Conservation (phyloP, 345 rosid genomes). For the Heritiera fomes region DNA sequence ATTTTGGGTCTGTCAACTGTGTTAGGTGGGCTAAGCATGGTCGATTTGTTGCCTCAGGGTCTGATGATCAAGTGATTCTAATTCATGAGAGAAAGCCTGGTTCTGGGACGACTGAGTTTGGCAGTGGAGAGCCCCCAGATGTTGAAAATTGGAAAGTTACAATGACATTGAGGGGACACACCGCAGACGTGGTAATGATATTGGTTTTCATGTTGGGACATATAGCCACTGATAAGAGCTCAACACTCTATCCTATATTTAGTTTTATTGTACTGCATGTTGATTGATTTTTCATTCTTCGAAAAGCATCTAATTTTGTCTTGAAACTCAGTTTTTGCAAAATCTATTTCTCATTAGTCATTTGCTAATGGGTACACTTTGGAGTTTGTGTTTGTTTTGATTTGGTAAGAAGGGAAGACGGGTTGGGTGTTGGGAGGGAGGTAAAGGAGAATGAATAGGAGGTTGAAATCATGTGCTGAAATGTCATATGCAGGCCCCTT, state of each 20-base stretch:
- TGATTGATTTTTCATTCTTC: not conserved
- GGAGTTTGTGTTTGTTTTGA: not conserved
- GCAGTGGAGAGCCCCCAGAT: slow-evolving; percentile 99
- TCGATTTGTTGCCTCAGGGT: slow-evolving; percentile 86
- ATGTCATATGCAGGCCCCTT: not conserved
- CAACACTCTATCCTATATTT: not conserved
- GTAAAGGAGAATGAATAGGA: not conserved
- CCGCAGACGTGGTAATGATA: slow-evolving; percentile 97
- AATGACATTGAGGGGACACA: slow-evolving; percentile 96
- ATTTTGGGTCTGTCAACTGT: slow-evolving; percentile 97
- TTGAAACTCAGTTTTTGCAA: not conserved
- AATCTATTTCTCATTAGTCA: not conserved
- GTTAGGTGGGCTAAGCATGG: slow-evolving; percentile 99
- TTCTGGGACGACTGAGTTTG: slow-evolving; percentile 97
- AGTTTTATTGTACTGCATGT: slow-evolving; percentile 3
- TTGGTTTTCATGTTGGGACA: slow-evolving; percentile 11
- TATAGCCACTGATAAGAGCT: not conserved
- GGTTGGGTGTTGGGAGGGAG: not conserved
- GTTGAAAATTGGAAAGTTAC: slow-evolving; percentile 99
- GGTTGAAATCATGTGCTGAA: not conserved
- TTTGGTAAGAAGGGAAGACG: not conserved
- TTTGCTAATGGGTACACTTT: not conserved
- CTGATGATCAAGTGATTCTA: slow-evolving; percentile 94
- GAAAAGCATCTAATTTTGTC: not conserved
- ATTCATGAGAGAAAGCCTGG: slow-evolving; percentile 97